Conservation (phyloP, 208 protist genomes). For the Acanthamoeba lenticulata region DNA sequence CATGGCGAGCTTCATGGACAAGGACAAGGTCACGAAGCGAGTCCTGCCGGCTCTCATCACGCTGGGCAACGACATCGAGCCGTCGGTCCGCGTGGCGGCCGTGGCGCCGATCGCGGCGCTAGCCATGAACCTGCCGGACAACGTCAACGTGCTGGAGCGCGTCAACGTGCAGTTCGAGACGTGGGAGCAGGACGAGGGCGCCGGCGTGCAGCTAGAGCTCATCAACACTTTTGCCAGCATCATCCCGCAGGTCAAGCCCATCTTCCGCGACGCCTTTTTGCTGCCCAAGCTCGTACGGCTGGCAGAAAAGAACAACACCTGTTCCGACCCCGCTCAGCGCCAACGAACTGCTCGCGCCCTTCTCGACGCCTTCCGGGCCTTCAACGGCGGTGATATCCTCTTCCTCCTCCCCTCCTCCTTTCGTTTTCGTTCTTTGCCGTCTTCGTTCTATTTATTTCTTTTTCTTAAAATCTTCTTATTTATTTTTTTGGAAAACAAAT, state of each 20-base stretch:
- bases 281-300: conserved; percentile 33
- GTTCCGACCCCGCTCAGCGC: conserved; percentile 19
- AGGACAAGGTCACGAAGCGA: conserved; percentile 42
- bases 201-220: background rate
- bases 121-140: conserved; percentile 14
- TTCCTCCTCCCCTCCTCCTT: too few species aligned
- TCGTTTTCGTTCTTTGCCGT: too few species aligned
- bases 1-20: conserved; percentile 5
- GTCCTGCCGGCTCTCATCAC: conserved; percentile 60
- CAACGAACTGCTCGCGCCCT: too few species aligned
- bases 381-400: too few species aligned
- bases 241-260: conserved; percentile 50
- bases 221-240: background rate
- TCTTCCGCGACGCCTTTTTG: conserved; percentile 39
- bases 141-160: conserved; percentile 39
- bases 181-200: conserved; percentile 34
- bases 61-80: conserved; percentile 62
- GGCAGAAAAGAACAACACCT: conserved; percentile 57
- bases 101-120: background rate
- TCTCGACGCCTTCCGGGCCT: too few species aligned
- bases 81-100: background rate
- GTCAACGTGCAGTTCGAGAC: conserved; percentile 64
- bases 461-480: too few species aligned
- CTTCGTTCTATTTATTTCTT: too few species aligned
- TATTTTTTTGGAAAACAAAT: too few species aligned